These are phyloP conservation scores for Paramecium biaurelia DNA, from an alignment of 73 alveolate genomes.

Conservation along the genomic window DNA sequence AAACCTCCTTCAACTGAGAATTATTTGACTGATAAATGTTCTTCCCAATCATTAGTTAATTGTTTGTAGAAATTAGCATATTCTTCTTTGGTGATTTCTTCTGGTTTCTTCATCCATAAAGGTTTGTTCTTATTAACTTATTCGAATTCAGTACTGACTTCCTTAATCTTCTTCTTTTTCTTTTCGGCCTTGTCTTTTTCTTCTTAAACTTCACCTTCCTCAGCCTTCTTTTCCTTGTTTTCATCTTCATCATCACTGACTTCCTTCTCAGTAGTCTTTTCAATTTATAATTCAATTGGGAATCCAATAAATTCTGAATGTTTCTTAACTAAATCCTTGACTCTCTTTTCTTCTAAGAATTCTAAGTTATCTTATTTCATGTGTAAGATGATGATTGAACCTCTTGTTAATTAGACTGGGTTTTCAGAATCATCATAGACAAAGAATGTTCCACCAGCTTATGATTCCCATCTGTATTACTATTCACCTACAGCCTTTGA, in stretches of 20 bases:
- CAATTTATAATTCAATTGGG: conserved; percentile 97
- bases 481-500: conserved; percentile 93
- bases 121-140: conserved; percentile 99
- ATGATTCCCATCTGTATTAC: conserved; percentile 98
- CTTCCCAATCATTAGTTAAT: conserved; percentile 99
- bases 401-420: conserved; percentile 90
- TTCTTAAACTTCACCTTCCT: conserved; percentile 89
- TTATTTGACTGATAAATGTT: conserved; percentile 98
- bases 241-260: conserved; percentile 98
- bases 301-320: conserved; percentile 98
- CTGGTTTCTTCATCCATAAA: conserved; percentile 98
- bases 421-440: conserved; percentile 85
- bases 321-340: conserved; percentile 97
- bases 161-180: conserved; percentile 98
- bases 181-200: conserved; percentile 90
- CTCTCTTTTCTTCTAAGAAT: conserved; percentile 96
- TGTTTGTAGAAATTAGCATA: conserved; percentile 98
- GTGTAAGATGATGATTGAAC: conserved; percentile 93
- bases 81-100: conserved; percentile 98
- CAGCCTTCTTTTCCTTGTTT: conserved; percentile 85
- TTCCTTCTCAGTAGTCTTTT: conserved; percentile 98
- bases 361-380: conserved; percentile 98
- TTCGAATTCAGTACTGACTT: conserved; percentile 98
- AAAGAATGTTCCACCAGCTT: conserved; percentile 98
- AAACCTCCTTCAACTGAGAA: conserved; percentile 99